Conservation (phyloP, 2,329 filamentous ascomycete species). For the Metarhizium sp. region DNA sequence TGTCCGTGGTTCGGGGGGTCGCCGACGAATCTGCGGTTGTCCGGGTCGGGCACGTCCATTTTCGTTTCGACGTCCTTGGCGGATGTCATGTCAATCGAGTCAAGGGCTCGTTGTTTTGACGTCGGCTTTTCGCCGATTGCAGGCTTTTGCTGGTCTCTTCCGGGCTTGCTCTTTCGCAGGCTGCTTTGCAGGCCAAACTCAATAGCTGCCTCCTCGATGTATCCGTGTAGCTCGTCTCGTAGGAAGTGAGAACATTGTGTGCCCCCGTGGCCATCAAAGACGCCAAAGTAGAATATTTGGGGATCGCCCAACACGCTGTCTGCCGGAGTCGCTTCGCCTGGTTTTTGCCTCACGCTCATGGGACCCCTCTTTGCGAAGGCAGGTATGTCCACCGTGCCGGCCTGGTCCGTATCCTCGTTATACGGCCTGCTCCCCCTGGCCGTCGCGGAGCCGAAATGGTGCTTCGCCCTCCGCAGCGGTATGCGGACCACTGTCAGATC, state of each 20-base stretch:
- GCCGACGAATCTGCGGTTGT: conserved; percentile 19
- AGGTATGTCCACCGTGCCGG: conserved; percentile 85
- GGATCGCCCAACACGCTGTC: conserved; percentile 79
- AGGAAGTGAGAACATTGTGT: conserved; percentile 81
- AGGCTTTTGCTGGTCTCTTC: conserved; percentile 14
- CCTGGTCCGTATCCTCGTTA: conserved; percentile 92
- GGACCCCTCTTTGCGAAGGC: conserved; percentile 83
- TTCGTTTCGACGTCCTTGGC: conserved; percentile 33
- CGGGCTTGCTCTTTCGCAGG: conserved; percentile 39
- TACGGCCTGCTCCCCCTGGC: conserved; percentile 75
- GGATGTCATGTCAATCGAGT: conserved; percentile 38
- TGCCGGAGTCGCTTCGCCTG: conserved; percentile 56
- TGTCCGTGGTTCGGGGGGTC: conserved; percentile 27
- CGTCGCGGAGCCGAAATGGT: conserved; percentile 79
- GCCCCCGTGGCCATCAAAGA: conserved; percentile 95
- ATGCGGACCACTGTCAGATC: conserved; percentile 94
- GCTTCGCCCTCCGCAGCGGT: conserved; percentile 84
- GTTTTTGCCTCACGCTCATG: conserved; percentile 44
- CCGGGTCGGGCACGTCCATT: conserved; percentile 22
- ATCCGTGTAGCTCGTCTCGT: conserved; percentile 73
- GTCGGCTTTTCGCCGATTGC: conserved; percentile 10
- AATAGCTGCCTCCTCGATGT: conserved; percentile 73
- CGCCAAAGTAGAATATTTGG: conserved; percentile 93
- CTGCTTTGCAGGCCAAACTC: conserved; percentile 74
- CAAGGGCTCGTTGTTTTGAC: conserved; percentile 18